These are phyloP conservation scores for Sergeia podlipaevii DNA, from an alignment of 208 protist species.

Conservation along the genomic window DNA sequence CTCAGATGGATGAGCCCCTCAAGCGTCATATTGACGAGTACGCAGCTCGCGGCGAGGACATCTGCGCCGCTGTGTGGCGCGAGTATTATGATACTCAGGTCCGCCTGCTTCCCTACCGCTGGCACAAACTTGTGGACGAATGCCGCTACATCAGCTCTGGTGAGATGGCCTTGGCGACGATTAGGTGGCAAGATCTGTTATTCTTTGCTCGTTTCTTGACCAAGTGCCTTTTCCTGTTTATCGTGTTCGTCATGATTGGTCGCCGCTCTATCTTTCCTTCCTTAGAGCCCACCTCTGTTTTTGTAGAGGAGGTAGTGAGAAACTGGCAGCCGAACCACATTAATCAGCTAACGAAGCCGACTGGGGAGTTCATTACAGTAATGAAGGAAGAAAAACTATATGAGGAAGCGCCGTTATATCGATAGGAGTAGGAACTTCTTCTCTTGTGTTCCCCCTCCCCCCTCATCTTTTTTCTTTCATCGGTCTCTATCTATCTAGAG, in stretches of 20 bases:
- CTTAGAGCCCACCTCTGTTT: constrained; percentile 55
- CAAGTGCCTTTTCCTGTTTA: constrained; percentile 72
- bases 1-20: constrained; percentile 58
- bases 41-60: constrained; percentile 53
- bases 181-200: constrained; percentile 33
- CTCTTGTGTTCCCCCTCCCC: no score
- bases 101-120: constrained; percentile 54
- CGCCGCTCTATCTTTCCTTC: constrained; percentile 60
- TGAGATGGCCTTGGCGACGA: constrained; percentile 28
- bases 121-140: constrained; percentile 37
- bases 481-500: no score
- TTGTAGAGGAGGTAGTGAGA: constrained; percentile 59
- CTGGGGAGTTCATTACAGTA: no score
- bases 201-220: constrained; percentile 46
- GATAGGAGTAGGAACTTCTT: no score
- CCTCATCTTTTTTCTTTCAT: no score
- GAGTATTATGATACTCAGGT: constrained; percentile 64
- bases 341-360: not conserved
- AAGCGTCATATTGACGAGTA: constrained; percentile 68
- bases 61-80: constrained; percentile 58
- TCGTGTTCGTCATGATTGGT: constrained; percentile 48
- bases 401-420: no score
- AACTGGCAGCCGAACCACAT: constrained; percentile 56
- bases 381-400: no score
- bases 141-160: constrained; percentile 27